Conservation (phyloP, 176 grass and related monocot species). For the Pharus latifolius region DNA sequence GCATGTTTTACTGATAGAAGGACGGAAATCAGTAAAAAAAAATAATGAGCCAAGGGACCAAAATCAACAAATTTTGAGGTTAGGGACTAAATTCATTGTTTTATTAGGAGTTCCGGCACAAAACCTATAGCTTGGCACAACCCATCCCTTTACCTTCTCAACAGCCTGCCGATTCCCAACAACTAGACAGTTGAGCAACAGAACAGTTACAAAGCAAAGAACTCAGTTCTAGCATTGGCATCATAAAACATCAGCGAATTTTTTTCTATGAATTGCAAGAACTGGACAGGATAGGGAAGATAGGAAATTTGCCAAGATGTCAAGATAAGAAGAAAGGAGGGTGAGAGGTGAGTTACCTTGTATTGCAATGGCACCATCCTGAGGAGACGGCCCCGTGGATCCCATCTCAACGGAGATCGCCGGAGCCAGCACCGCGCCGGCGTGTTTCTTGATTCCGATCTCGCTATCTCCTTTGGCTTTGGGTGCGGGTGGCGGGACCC, state of each 20-base stretch:
- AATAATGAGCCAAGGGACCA: no score
- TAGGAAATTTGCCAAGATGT: not conserved
- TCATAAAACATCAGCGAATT: not conserved
- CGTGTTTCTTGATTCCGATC: slow-evolving; percentile 16
- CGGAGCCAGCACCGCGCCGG: slow-evolving; percentile 23
- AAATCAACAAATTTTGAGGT: no score
- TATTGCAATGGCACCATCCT: not conserved
- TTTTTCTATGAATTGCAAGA: not conserved
- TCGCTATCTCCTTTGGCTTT: not conserved
- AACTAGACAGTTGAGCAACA: not conserved
- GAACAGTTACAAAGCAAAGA: not conserved
- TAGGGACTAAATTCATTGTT: no score
- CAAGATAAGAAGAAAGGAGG: not conserved
- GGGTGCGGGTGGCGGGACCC: not conserved
- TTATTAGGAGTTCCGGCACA: no score
- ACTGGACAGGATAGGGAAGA: not conserved
- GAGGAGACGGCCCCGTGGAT: slow-evolving; percentile 33
- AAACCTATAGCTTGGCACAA: no score
- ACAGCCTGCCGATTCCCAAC: not conserved
- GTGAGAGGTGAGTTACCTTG: slow-evolving; percentile 2
- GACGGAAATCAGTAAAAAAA: no score
- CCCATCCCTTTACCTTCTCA: not conserved
- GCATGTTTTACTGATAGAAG: no score
- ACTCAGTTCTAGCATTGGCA: not conserved
- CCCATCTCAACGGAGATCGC: slow-evolving; percentile 30